A percentile compares a stretch with the other conserved stretches of the same genome.
These are phyloP conservation scores for Penicillium olsonii DNA, from an alignment of 2,329 filamentous ascomycete genomes.

Conservation along the genomic window DNA sequence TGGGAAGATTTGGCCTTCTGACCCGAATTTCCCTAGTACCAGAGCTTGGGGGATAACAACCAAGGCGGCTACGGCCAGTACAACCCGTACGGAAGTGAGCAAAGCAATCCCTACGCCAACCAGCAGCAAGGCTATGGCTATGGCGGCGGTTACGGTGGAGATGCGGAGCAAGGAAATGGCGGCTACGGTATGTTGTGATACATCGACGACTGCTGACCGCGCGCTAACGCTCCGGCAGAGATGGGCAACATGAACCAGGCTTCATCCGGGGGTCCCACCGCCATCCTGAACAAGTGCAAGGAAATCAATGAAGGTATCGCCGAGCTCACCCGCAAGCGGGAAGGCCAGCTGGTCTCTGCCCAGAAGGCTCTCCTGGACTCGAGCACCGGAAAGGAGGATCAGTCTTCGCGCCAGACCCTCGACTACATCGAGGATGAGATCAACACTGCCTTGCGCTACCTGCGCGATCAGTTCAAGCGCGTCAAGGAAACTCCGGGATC, in stretches of 20 bases:
- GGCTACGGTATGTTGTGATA: conserved; percentile 36
- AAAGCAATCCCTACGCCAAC: conserved; percentile 30
- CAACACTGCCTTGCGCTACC: conserved; percentile 76
- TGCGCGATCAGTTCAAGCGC: conserved; percentile 76
- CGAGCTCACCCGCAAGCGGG: conserved; percentile 65
- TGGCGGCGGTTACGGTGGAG: conserved; percentile 26
- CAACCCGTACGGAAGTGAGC: conserved; percentile 53
- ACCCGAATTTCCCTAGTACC: conserved; percentile 23
- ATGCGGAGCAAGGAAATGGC: conserved; percentile 36
- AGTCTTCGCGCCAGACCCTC: conserved; percentile 67
- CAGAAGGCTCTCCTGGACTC: conserved; percentile 75
- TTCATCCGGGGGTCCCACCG: conserved; percentile 62
- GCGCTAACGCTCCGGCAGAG: conserved; percentile 34
- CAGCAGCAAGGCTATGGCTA: conserved; percentile 29
- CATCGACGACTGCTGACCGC: conserved; percentile 9
- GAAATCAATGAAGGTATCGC: conserved; percentile 78
- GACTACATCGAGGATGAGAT: conserved; percentile 75
- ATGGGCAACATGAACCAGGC: conserved; percentile 40
- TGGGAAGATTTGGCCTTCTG: conserved; percentile 7
- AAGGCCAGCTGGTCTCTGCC: conserved; percentile 53
- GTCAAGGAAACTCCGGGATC: conserved; percentile 82
- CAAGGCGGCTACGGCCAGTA: conserved; percentile 54
- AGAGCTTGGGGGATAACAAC: conserved; percentile 32
- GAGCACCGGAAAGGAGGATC: conserved; percentile 68
- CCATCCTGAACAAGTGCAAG: conserved; percentile 80